These are phyloP conservation scores for Nitzschia sp. DNA, from an alignment of 108 stramenopile genomes.

Conservation along the genomic window DNA sequence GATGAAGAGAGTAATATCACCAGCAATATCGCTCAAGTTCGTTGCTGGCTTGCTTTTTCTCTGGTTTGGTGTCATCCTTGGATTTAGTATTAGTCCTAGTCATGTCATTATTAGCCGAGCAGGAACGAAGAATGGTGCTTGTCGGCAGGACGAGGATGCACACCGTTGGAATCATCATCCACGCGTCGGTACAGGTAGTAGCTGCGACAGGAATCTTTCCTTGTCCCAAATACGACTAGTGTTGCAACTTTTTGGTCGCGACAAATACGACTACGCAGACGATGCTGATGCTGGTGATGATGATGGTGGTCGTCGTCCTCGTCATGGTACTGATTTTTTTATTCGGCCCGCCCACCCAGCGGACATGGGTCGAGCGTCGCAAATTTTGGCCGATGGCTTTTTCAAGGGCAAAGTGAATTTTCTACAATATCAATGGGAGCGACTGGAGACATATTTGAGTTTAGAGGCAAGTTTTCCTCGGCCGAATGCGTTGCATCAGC, in stretches of 20 bases:
- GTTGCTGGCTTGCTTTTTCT: no score
- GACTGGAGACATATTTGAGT: slow-evolving; percentile 51
- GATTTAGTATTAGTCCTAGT: no score
- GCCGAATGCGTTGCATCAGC: slow-evolving; percentile 38
- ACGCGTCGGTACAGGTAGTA: no score
- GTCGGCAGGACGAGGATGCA: no score
- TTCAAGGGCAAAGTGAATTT: slow-evolving; percentile 61
- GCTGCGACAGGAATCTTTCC: not conserved
- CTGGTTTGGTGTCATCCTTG: no score
- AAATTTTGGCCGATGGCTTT: slow-evolving; percentile 70
- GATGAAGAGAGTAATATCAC: no score
- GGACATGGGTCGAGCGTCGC: slow-evolving; percentile 56
- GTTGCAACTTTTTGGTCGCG: not conserved
- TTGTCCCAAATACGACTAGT: not conserved
- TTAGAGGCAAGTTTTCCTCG: slow-evolving; percentile 62
- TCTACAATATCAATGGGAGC: slow-evolving; percentile 64
- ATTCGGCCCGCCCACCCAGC: slow-evolving; percentile 18
- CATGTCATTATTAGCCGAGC: no score
- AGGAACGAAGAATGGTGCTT: no score
- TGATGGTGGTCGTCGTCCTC: no score
- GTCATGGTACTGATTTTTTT: no score
- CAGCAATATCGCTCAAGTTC: no score
- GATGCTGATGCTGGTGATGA: not conserved
- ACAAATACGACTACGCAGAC: not conserved
- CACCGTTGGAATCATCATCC: no score